Evolutionary conservation across 2,329 filamentous ascomycete genomes (phyloP).

Genomic region (Chrysoporthe cubensis): DNA sequence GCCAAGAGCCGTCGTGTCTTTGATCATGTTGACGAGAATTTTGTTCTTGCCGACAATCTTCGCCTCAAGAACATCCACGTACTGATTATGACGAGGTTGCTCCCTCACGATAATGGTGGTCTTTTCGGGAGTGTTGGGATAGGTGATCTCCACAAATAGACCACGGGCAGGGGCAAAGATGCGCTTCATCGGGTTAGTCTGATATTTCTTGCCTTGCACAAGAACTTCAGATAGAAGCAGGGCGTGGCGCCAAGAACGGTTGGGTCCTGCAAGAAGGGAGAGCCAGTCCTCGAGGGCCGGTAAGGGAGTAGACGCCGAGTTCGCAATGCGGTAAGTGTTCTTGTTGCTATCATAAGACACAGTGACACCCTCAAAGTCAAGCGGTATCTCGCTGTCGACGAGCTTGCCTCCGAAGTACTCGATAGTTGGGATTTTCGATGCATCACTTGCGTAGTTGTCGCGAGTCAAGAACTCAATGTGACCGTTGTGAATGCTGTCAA

Average conservation of each 20-base stretch:
- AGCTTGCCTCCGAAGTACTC: conserved; percentile 96
- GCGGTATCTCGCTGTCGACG: conserved; percentile 70
- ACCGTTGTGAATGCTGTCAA: conserved; percentile 85
- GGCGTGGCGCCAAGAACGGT: conserved; percentile 91
- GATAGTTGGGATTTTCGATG: conserved; percentile 75
- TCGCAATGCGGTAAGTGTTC: conserved; percentile 81
- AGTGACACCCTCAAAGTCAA: conserved; percentile 84
- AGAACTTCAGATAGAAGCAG: conserved; percentile 93
- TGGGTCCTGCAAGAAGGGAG: conserved; percentile 80
- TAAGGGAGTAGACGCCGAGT: conserved; percentile 71
- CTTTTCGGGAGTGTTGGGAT: conserved; percentile 81
- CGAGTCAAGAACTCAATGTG: conserved; percentile 81
- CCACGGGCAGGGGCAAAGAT: conserved; percentile 87
- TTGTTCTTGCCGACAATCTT: conserved; percentile 75
- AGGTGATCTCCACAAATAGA: conserved; percentile 83
- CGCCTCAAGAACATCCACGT: conserved; percentile 86
- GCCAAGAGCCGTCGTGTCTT: conserved; percentile 85
- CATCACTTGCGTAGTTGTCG: conserved; percentile 79
- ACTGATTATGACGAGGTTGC: conserved; percentile 81
- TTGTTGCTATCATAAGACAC: conserved; percentile 79
- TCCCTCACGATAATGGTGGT: conserved; percentile 88
- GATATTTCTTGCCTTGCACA: conserved; percentile 94
- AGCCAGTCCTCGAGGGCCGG: conserved; percentile 86
- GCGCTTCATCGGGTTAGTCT: conserved; percentile 92
- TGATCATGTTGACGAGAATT: conserved; percentile 88